These are phyloP conservation scores for Curvularia spicifera DNA, from an alignment of 2,329 filamentous ascomycete species.

Conservation along the genomic window DNA sequence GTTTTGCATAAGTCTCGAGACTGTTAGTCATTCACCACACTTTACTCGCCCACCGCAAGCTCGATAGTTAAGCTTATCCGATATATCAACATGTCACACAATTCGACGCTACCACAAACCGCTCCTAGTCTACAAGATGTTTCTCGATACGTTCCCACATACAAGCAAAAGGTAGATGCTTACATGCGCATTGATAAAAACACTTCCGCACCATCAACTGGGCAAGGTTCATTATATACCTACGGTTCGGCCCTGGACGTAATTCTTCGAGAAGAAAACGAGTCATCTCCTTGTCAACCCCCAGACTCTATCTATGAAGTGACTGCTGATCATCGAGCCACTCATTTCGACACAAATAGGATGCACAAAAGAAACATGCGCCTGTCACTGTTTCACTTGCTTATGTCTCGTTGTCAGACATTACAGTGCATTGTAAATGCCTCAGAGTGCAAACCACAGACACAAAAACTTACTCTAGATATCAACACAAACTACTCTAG, in stretches of 20 bases:
- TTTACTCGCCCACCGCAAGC: background rate
- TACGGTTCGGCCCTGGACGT: background rate
- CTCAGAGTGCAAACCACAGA: slow-evolving; percentile 7
- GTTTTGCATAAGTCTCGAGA: background rate
- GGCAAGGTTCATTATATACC: background rate
- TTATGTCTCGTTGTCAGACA: slow-evolving; percentile 25
- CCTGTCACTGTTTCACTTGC: slow-evolving; percentile 12
- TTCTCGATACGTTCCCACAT: background rate
- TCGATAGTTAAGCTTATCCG: background rate
- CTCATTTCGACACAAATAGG: background rate
- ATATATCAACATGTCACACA: background rate
- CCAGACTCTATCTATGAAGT: background rate
- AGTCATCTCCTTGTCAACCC: background rate
- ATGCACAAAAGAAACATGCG: slow-evolving; percentile 6
- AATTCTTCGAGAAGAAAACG: background rate
- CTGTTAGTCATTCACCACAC: too few species aligned
- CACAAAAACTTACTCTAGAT: background rate
- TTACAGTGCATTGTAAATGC: slow-evolving; percentile 11
- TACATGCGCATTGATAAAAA: background rate
- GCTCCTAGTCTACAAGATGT: background rate
- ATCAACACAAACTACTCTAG: slow-evolving; percentile 3
- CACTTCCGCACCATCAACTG: background rate
- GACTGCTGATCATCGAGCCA: background rate
- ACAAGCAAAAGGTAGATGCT: background rate
- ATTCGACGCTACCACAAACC: background rate